phyloP scores from a whole-genome alignment of 176 grass and related monocot genomes.

The Musa beccarii region DNA sequence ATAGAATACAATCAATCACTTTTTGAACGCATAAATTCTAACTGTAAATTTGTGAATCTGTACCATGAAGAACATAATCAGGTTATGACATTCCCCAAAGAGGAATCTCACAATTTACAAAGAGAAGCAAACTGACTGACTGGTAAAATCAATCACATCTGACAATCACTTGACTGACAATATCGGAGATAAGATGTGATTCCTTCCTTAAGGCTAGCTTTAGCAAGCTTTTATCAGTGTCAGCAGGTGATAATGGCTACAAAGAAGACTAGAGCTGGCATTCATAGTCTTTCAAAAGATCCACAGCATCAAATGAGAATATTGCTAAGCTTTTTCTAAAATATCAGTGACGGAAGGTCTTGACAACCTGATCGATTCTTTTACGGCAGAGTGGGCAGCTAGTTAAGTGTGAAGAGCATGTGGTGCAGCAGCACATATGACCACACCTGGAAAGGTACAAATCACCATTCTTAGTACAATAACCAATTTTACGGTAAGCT shows the following conservation, averaged over 20 bases:
- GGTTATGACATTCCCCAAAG: neutral
- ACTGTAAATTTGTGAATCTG: neutral
- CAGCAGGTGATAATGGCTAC: too few relatives aligned
- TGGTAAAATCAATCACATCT: too few relatives aligned
- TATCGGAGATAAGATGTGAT: too few relatives aligned
- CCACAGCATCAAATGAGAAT: neutral
- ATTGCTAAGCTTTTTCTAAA: neutral
- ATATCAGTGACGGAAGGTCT: conserved; percentile 70
- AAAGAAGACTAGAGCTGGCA: too few relatives aligned
- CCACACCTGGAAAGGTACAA: conserved; percentile 55
- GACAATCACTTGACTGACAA: too few relatives aligned
- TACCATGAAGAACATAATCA: neutral
- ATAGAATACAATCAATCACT: too few relatives aligned
- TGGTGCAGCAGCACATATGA: conserved; percentile 95
- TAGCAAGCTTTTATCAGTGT: too few relatives aligned
- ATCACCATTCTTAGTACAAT: neutral
- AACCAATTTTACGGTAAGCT: neutral
- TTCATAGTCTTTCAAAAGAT: neutral
- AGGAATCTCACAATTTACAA: neutral
- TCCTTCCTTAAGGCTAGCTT: too few relatives aligned
- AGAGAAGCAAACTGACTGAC: neutral
- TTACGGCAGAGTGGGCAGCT: conserved; percentile 86
- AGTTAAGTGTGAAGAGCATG: conserved; percentile 67
- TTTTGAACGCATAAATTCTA: too few relatives aligned
- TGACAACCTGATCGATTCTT: conserved; percentile 80